phyloP scores from a whole-genome alignment of 805 yeast species.

The Suhomyces sp. region DNA sequence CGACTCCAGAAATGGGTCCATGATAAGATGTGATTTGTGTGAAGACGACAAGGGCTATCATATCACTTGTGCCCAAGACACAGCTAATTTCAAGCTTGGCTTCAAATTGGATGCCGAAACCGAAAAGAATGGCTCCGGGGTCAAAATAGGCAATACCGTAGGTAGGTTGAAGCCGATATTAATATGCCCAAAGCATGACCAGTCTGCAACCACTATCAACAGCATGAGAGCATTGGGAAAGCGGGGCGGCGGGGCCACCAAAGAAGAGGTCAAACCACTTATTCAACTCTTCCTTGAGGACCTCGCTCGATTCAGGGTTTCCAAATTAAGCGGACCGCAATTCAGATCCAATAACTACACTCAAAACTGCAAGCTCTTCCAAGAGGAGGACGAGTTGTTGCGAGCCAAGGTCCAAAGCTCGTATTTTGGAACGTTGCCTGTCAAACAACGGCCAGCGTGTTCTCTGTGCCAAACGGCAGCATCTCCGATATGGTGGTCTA shows the following conservation, averaged over 20 bases:
- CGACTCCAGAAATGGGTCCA: conserved; percentile 46
- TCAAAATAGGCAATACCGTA: conserved; percentile 21
- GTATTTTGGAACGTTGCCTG: conserved; percentile 2
- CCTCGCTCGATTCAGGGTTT: conserved; percentile 13
- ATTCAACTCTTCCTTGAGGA: conserved; percentile 42
- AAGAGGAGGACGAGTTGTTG: conserved; percentile 10
- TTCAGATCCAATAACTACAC: conserved; percentile 30
- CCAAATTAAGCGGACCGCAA: conserved; percentile 30
- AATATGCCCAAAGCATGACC: conserved; percentile 41
- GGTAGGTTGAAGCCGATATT: conserved; percentile 47
- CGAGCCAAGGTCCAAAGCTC: conserved; percentile 3
- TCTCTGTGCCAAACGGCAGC: conserved; percentile 20
- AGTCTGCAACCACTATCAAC: conserved; percentile 17
- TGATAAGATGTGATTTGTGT: conserved; percentile 49
- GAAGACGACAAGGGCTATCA: conserved; percentile 33
- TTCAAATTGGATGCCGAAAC: conserved; percentile 39
- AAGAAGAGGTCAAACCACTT: conserved; percentile 34
- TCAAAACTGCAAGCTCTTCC: conserved; percentile 16
- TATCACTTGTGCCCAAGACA: conserved; percentile 58
- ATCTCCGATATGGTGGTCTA: conserved; percentile 41
- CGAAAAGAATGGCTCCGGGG: conserved; percentile 11
- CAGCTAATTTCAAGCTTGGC: conserved; percentile 48
- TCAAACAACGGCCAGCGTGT: conserved; percentile 14
- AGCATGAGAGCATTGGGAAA: conserved; percentile 30
- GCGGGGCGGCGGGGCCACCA: conserved; percentile 18